Evolutionary conservation across 2,329 filamentous ascomycete genomes (phyloP).

Genomic region (Verticillium nubilum): DNA sequence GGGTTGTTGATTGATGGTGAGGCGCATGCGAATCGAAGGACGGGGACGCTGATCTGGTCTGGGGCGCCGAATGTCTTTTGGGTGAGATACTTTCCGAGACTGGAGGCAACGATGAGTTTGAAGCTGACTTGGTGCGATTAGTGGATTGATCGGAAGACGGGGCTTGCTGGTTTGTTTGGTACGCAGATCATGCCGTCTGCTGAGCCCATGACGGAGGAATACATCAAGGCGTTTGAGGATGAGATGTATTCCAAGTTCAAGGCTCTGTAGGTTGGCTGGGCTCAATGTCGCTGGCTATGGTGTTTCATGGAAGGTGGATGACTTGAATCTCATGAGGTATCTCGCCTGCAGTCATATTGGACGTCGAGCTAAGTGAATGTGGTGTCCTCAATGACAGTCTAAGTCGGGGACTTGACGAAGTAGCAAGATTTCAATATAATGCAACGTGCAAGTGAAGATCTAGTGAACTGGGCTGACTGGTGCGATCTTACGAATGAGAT

Average conservation of each 20-base stretch:
- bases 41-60: conserved; percentile 35
- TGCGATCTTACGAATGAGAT: not conserved
- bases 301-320: no score
- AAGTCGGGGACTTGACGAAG: no score
- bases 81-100: conserved; percentile 25
- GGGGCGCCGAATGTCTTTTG: conserved; percentile 41
- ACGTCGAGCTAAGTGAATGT: no score
- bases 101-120: no score
- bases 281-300: no score
- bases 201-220: conserved; percentile 25
- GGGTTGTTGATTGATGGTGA: conserved; percentile 34
- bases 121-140: conserved; percentile 6
- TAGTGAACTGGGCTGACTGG: not conserved
- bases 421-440: no score
- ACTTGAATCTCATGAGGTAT: no score
- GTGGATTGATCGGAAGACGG: conserved; percentile 28
- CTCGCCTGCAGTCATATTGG: no score
- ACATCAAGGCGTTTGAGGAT: conserved; percentile 30
- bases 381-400: no score
- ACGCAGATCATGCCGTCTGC: conserved; percentile 36
- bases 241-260: conserved; percentile 28
- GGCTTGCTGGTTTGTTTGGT: conserved; percentile 33
- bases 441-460: no score
- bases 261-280: not conserved
- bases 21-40: conserved; percentile 27